Percentiles rank a stretch among this genome's conserved stretches.
phyloP scores from a whole-genome alignment of 202 grass and related monocot genomes.

The Musa balbisiana region DNA sequence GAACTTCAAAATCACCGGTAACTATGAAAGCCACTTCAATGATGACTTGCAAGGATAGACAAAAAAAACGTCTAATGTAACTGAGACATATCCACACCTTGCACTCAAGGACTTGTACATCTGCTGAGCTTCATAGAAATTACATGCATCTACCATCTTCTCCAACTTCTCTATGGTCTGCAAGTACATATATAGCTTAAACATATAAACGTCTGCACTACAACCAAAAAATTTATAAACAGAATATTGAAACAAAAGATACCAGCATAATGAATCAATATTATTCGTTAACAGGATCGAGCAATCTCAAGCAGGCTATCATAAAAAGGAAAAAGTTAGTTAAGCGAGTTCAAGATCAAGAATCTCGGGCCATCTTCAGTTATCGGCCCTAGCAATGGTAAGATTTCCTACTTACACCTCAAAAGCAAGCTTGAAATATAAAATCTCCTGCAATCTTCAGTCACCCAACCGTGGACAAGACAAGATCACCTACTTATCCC shows the following conservation, averaged over 20 bases:
- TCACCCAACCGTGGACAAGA: no score
- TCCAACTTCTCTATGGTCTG: constrained; percentile 71
- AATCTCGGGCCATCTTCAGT: neutral
- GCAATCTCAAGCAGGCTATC: neutral
- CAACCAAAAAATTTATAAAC: no score
- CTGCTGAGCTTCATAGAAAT: constrained; percentile 90
- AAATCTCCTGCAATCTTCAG: no score
- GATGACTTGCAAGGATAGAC: neutral
- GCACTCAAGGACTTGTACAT: constrained; percentile 85
- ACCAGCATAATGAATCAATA: neutral
- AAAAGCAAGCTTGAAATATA: no score
- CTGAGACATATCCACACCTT: constrained; percentile 32
- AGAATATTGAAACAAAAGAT: neutral
- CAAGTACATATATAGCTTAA: constrained; percentile 14
- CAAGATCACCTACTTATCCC: neutral
- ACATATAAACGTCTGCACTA: neutral
- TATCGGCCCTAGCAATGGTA: neutral
- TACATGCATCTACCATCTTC: constrained; percentile 63
- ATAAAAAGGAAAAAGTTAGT: neutral
- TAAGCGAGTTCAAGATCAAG: neutral
- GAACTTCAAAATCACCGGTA: no score
- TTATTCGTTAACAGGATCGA: neutral
- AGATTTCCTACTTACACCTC: neutral
- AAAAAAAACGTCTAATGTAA: neutral
- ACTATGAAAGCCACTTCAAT: neutral